Base-by-base conservation (phyloP, 2,329 filamentous ascomycete species). In the Aspergillus quadrilineatus region DNA sequence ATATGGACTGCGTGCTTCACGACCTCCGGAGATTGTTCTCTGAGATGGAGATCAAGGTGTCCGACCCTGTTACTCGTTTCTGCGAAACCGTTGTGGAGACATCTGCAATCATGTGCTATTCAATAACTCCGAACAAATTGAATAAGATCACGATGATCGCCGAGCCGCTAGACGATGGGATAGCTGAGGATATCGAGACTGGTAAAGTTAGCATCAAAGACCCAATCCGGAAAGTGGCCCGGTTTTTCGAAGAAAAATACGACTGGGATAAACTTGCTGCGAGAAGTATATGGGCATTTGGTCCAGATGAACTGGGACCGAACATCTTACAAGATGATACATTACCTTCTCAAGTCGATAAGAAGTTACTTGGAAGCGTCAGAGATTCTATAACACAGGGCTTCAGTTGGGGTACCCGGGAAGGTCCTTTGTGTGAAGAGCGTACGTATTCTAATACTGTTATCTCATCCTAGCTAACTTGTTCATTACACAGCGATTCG, bases 81-180 rank as follows among this genome's bases (percentile, higher is more conserved):
- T 97, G 92, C 75, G 94, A 99, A 77, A 99, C 94, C 0, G 93
- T 97, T 28, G 92, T 96, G 37, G 94, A 99, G 73, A 96, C 94
- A 64, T 97, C 92, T 15, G 92, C 92, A 17, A 97, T 96, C 58
- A 97, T 97, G 77, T 99, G 94, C 77, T 99, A 97, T 73, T 93
- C 94, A 22, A 86, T 96, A 65, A 97, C 94, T 2, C 94, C 94
- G 2, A 99, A 99, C 79, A 99, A 99, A 79, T 97, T 97, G 80
- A 99, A 99, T 79, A 96, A 96, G 74, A 89, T 99, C 67, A 97
- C 94, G 36, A 97, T 99, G 90, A 89, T 97, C 56, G 94, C 94
- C 3, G 94, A 99, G 73, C 93, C 94, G 34, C 79, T 99, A 12
- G 94, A 99, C 64, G 89, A 95, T 66, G 94, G 94, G 14, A 96